Percentiles rank a stretch among this genome's conserved stretches.
These are phyloP conservation scores for Litchi chinensis DNA, from an alignment of 345 rosid genomes.

Conservation along the genomic window DNA sequence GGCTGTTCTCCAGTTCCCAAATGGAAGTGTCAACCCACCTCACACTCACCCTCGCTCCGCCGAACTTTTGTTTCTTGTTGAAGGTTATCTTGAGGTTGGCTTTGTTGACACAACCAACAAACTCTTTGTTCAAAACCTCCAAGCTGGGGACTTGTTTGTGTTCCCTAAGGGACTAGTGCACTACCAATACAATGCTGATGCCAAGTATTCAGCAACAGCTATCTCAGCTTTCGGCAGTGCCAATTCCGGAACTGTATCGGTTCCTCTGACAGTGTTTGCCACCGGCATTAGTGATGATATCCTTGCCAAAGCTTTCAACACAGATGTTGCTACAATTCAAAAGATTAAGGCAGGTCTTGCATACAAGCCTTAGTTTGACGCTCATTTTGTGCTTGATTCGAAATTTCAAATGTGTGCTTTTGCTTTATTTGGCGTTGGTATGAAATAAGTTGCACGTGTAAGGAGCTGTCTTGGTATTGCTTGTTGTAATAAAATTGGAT, in stretches of 20 bases:
- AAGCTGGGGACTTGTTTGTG: constrained; percentile 6
- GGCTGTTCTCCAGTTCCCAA: not conserved
- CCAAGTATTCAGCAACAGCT: not conserved
- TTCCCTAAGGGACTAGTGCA: constrained; percentile 11
- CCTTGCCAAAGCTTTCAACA: not conserved
- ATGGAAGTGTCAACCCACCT: not conserved
- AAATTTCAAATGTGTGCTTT: too few relatives aligned
- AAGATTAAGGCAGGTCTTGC: not conserved
- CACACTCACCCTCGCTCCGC: constrained; percentile 6
- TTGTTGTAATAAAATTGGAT: too few relatives aligned
- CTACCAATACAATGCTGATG: constrained; percentile 1
- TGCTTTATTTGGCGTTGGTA: too few relatives aligned
- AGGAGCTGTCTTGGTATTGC: too few relatives aligned
- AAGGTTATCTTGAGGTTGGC: constrained; percentile 4
- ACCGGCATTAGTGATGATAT: not conserved
- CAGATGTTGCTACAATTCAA: not conserved
- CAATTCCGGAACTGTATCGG: not conserved
- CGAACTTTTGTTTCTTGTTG: not conserved
- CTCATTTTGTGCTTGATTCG: too few relatives aligned
- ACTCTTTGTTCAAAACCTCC: not conserved
- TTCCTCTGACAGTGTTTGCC: not conserved
- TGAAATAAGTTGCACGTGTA: too few relatives aligned
- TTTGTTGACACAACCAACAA: constrained; percentile 13
- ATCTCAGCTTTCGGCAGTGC: not conserved
- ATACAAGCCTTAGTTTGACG: too few relatives aligned